phyloP scores from a whole-genome alignment of 257 asterid genomes.

The Solanum etuberosum region DNA sequence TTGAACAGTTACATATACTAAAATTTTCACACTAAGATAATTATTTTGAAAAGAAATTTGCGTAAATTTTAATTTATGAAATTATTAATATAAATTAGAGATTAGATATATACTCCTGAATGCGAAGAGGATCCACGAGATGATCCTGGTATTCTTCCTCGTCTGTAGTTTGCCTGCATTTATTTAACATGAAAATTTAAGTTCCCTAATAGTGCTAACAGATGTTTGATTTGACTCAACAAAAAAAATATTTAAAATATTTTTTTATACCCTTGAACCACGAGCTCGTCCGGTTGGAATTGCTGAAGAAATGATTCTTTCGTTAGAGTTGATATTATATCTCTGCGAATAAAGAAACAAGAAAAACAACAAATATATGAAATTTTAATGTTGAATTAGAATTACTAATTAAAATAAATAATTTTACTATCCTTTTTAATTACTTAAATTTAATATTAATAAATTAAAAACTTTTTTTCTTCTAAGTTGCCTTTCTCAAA shows the following conservation, averaged over 20 bases:
- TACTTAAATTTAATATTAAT: too few species aligned
- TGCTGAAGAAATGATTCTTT: not conserved
- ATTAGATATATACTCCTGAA: not conserved
- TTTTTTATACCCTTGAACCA: not conserved
- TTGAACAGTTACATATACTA: not conserved
- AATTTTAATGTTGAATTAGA: not conserved
- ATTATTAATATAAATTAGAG: not conserved
- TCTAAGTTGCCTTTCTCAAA: not conserved
- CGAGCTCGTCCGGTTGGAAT: not conserved
- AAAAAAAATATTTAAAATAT: too few species aligned
- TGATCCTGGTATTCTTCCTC: not conserved
- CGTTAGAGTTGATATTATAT: not conserved
- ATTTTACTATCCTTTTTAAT: too few species aligned
- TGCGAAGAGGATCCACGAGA: not conserved
- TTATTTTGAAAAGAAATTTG: not conserved
- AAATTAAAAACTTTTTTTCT: too few species aligned
- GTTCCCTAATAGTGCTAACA: not conserved
- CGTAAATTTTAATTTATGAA: not conserved
- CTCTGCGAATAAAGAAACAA: not conserved
- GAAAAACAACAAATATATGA: too few species aligned
- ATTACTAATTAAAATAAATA: too few species aligned
- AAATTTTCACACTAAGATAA: not conserved
- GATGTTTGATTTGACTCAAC: not conserved
- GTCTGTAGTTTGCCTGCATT: not conserved
- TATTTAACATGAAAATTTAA: not conserved